Evolutionary conservation across 805 yeast genomes (phyloP).

Genomic region (Yamadazyma takamatsuzukensis): DNA sequence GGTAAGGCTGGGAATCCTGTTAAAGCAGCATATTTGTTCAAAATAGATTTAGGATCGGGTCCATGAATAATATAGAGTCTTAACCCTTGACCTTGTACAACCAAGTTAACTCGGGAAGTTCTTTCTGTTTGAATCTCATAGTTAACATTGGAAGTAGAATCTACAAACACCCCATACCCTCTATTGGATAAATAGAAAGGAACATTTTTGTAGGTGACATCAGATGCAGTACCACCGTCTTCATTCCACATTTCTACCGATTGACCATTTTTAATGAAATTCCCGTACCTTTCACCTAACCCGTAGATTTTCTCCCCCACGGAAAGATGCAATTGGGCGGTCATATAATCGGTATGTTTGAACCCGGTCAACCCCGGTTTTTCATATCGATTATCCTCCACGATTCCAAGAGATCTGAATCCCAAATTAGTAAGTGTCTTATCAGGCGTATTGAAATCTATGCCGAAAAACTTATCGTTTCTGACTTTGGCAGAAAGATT

Average conservation of each 20-base stretch:
- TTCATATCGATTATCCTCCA: conserved; percentile 21
- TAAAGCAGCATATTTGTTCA: conserved; percentile 22
- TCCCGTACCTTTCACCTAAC: conserved; percentile 36
- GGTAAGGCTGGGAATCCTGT: conserved; percentile 36
- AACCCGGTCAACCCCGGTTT: conserved; percentile 9
- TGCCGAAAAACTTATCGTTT: conserved; percentile 14
- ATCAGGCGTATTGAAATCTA: conserved; percentile 15
- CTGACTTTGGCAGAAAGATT: conserved; percentile 3
- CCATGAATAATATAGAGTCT: conserved; percentile 28
- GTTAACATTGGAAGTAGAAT: conserved; percentile 24
- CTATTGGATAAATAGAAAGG: conserved; percentile 30
- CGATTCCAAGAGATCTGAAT: conserved; percentile 29
- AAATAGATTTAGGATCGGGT: conserved; percentile 26
- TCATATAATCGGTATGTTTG: conserved; percentile 18
- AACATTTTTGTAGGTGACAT: conserved; percentile 32
- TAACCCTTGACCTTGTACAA: conserved; percentile 30
- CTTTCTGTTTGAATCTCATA: conserved; percentile 35
- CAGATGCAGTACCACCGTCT: conserved; percentile 37
- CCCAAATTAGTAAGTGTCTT: conserved; percentile 28
- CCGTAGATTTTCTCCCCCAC: conserved; percentile 36
- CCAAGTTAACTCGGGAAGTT: conserved; percentile 32
- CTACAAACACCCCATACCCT: conserved; percentile 35
- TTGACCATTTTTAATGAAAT: conserved; percentile 33
- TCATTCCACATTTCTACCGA: conserved; percentile 34
- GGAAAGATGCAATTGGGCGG: conserved; percentile 28